Percentiles rank a stretch among this genome's conserved stretches.
Conservation (phyloP, 75 land plant species). For the Selaginella moellendorffii region DNA sequence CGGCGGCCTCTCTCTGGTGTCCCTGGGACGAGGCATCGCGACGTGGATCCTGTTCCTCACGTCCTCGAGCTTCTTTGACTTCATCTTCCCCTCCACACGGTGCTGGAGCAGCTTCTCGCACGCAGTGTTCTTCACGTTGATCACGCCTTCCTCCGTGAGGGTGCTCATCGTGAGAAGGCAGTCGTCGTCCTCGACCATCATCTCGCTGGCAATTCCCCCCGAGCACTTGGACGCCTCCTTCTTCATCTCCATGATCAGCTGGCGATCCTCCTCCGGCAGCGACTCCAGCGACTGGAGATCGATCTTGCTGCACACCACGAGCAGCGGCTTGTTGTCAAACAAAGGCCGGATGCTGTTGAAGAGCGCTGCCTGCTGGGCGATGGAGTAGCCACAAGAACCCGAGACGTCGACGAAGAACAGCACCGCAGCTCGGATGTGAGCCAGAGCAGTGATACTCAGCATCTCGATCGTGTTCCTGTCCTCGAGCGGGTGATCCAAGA, state of each 20-base stretch:
- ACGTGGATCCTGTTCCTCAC: slow-evolving; percentile 78
- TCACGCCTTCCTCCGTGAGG: slow-evolving; percentile 79
- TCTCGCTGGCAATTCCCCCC: slow-evolving; percentile 30
- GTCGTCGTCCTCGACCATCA: slow-evolving; percentile 22
- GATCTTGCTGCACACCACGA: slow-evolving; percentile 82
- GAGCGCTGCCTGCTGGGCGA: slow-evolving; percentile 70
- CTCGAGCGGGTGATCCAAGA: slow-evolving; percentile 83
- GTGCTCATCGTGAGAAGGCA: slow-evolving; percentile 78
- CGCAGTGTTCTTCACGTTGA: slow-evolving; percentile 78
- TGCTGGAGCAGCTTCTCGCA: slow-evolving; percentile 80
- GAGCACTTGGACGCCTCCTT: slow-evolving; percentile 63
- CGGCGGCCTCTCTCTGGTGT: slow-evolving; percentile 66
- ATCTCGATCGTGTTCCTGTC: slow-evolving; percentile 90
- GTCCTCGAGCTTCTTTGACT: slow-evolving; percentile 77
- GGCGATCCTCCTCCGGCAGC: slow-evolving; percentile 58
- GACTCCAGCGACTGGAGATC: slow-evolving; percentile 70
- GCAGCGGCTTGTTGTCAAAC: slow-evolving; percentile 77
- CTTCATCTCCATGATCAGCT: slow-evolving; percentile 62
- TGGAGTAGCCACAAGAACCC: slow-evolving; percentile 80
- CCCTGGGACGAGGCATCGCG: slow-evolving; percentile 73
- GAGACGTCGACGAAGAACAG: slow-evolving; percentile 77
- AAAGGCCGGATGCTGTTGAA: slow-evolving; percentile 81
- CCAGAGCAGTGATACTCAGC: slow-evolving; percentile 93
- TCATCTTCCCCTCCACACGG: slow-evolving; percentile 85
- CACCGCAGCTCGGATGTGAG: slow-evolving; percentile 71